A percentile compares a stretch with the other conserved stretches of the same genome.
Evolutionary conservation across 345 rosid genomes (phyloP).

Genomic region (Reutealis trisperma): DNA sequence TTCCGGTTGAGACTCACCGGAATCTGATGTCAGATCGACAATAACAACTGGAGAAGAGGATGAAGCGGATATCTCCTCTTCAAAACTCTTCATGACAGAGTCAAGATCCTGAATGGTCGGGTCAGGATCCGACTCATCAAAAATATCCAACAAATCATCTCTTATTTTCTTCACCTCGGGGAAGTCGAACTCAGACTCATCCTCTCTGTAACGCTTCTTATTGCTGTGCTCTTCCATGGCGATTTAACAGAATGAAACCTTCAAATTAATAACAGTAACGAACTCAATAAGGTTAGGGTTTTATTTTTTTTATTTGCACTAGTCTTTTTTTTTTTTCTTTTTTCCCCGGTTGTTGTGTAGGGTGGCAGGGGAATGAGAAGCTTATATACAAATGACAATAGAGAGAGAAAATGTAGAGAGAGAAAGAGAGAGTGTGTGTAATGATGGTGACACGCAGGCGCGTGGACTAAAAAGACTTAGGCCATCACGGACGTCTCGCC

Average conservation of each 20-base stretch:
- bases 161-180: conserved; percentile 48
- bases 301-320: neutral
- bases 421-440: conserved; percentile 25
- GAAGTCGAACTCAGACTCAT: conserved; percentile 29
- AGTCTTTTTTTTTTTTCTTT: too few relatives aligned
- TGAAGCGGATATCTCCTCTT: conserved; percentile 21
- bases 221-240: conserved; percentile 38
- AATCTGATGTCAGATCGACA: conserved; percentile 36
- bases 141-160: conserved; percentile 41
- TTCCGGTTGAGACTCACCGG: conserved; percentile 39
- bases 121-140: conserved; percentile 24
- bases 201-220: conserved; percentile 51
- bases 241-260: neutral
- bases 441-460: conserved; percentile 42
- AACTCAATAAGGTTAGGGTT: neutral
- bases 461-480: conserved; percentile 38
- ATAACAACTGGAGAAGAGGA: conserved; percentile 7
- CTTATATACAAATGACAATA: conserved; percentile 47
- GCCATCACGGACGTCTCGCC: conserved; percentile 54
- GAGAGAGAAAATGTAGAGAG: conserved; percentile 33
- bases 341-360: conserved; percentile 20
- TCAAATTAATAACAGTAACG: neutral
- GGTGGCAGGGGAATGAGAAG: conserved; percentile 34
- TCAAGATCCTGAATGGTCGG: conserved; percentile 25
- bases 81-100: conserved; percentile 33